Base-by-base conservation (phyloP, 352 stramenopile species). In the Phytopythium delawarense region DNA sequence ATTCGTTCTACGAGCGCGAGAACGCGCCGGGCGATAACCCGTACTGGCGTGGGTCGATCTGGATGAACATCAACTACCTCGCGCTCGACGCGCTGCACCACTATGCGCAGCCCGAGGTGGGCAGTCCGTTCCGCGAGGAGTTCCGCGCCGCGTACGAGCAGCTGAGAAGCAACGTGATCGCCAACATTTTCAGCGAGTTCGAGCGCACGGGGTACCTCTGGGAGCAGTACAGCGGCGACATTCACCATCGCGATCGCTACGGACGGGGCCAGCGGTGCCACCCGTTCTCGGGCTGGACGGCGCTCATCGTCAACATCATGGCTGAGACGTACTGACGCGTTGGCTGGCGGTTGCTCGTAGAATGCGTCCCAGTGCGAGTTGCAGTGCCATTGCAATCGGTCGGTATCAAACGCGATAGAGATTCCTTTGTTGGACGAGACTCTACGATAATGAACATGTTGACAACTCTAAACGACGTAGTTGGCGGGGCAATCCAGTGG, bases 1-100 rank as follows among this genome's bases (percentile, higher is more conserved):
- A 97, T 59, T 59, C 79, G 37, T 94, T 97, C 32, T 98, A 96
- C 67, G 83, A 96, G 56, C 77, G 83, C 25, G 85, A 89, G 60
- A 98, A 98, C 46, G 85, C 89, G 7, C 81, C 87, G n/a, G 88
- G 90, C 6, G 90, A 98, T 65, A 90, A 91, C 42, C 90, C 91
- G 34, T 97, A 97, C 74, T 98, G 94, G 94, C 84, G 94, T 54
- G 94, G 94, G 42, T 80, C 92, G 42, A 97, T 98, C 61, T 98
- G 94, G 94, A 92, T 98, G 58, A 97, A 97, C 64, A 67, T 89
- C 18, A 98, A 98, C 74, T 98, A 96, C 66, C 72, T 98, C 30
- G 89, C 89, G 53, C 62, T 98, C 34, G 74, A 83, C 65, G 87
- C 89, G 25, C 74, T 97, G 32, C 75, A 96, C 57, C 62, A 93